A percentile compares a stretch with the other conserved stretches of the same genome.
Conservation (phyloP, 148 eudicot genomes). For the Chenopodium berlandieri region DNA sequence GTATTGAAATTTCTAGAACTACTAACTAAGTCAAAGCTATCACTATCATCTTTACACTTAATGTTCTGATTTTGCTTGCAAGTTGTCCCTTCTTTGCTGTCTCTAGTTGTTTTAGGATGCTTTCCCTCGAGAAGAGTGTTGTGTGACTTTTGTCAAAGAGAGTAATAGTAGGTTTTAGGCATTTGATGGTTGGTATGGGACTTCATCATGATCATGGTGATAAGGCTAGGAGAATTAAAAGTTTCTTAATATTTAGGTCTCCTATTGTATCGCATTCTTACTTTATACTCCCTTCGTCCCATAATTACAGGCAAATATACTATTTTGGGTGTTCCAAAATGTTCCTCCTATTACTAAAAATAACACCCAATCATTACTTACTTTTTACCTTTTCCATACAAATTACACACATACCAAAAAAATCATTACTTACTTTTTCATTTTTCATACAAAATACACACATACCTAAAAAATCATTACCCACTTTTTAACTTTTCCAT, state of each 20-base stretch:
- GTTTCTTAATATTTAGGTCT: not conserved
- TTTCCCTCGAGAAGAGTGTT: not conserved
- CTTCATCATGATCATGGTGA: not conserved
- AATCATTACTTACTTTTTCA: no score
- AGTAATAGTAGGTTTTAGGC: not conserved
- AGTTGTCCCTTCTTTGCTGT: not conserved
- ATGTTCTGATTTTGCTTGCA: not conserved
- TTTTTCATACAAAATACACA: no score
- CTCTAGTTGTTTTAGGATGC: conserved; percentile 8
- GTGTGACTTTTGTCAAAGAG: not conserved
- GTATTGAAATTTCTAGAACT: not conserved
- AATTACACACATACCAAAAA: no score
- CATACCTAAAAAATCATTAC: no score
- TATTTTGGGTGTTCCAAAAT: no score
- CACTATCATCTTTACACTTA: not conserved
- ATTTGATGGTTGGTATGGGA: not conserved
- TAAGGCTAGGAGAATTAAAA: not conserved
- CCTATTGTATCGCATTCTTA: not conserved
- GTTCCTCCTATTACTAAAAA: no score
- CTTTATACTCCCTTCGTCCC: no score
- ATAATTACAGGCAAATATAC: no score
- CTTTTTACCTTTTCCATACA: no score
- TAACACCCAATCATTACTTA: no score
- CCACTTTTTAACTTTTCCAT: no score
- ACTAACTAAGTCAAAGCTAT: not conserved